Percentiles rank a stretch among this genome's conserved stretches.
Conservation (phyloP, 23 red algal species). For the Pyropia yezoensis region DNA sequence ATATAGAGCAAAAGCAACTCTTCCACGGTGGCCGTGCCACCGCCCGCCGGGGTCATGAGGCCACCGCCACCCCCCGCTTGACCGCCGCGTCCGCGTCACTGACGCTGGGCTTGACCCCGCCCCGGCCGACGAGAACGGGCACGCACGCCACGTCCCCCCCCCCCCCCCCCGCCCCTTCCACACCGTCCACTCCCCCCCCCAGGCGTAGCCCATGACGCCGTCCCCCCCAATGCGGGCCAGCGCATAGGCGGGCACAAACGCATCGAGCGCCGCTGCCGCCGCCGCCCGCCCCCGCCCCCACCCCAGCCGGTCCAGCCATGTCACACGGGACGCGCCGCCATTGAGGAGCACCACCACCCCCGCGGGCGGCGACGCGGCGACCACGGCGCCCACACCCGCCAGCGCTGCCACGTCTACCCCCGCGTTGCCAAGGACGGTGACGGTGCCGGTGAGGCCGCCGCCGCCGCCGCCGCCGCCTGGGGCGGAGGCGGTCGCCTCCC, state of each 20-base stretch:
- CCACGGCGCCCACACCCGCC: slow-evolving; percentile 1
- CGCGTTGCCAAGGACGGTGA: slow-evolving; percentile 37
- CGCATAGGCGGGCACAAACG: slow-evolving; percentile 24
- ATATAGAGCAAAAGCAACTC: no score
- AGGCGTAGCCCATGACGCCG: slow-evolving; percentile 33
- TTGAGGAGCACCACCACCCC: slow-evolving; percentile 33
- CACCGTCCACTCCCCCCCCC: slow-evolving; percentile 13
- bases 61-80: slow-evolving; percentile 12
- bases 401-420: slow-evolving; percentile 39
- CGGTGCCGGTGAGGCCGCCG: neutral
- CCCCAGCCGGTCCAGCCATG: slow-evolving; percentile 38
- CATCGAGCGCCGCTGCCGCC: slow-evolving; percentile 35
- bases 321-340: slow-evolving; percentile 26
- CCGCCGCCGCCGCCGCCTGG: no score
- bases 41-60: no score
- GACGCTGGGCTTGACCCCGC: slow-evolving; percentile 8
- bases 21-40: no score
- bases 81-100: slow-evolving; percentile 39
- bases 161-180: neutral
- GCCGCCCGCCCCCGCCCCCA: neutral
- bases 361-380: neutral
- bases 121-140: neutral
- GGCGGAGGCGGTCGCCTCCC: neutral
- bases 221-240: slow-evolving; percentile 20
- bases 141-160: neutral